Evolutionary conservation across 495 filamentous ascomycete genomes (phyloP), one percentile per base, ranked within the genome.

Genomic region (Neurospora sp.): DNA sequence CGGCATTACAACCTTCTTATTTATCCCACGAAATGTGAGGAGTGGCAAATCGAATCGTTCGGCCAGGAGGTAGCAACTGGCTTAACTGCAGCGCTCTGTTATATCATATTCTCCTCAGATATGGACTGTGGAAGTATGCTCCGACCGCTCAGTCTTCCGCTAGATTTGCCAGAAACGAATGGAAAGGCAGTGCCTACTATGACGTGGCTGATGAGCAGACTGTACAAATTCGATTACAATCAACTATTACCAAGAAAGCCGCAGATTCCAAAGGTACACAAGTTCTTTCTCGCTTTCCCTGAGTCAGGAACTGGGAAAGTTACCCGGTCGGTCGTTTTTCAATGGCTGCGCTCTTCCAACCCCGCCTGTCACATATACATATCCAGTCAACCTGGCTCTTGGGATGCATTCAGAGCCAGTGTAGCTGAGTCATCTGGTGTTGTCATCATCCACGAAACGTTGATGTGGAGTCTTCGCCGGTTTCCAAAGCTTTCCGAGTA

Each of bases 1-100:
- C 54, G 76, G 9, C 69, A 79, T 4, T 85, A 76, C 71, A 84
- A 79, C 37, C 76, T 86, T 39, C 73, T 86, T 6, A 72, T 85
- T 1, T 85, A 84, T 72, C 81, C 84, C 36, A 74, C 80, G 9
- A 79, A 79, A 9, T 83, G 82, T 71, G 78, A 83, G 4, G 78
- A 78, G 2, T 86, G 84, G 84, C 77, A 79, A 36, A 69, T 69
- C 24, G 74, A 80, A 11, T 39, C 54, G 17, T 48, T 77, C 4
- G 72, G 73, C 38, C 31, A 74, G 15, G 78, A 79, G 31, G 74
- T 77, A 31, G 5, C 74, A 17, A 74, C 73, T 36, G 72, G 76
- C 0, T 48, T 77, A 13, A 79, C 75, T 40, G 74, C 75, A 17
- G 38, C 74, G 19, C 79, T 86, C 34, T 75, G 78, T 10, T 82